Base-by-base conservation (phyloP, 2,329 filamentous ascomycete genomes). In the Penicillium sp. region DNA sequence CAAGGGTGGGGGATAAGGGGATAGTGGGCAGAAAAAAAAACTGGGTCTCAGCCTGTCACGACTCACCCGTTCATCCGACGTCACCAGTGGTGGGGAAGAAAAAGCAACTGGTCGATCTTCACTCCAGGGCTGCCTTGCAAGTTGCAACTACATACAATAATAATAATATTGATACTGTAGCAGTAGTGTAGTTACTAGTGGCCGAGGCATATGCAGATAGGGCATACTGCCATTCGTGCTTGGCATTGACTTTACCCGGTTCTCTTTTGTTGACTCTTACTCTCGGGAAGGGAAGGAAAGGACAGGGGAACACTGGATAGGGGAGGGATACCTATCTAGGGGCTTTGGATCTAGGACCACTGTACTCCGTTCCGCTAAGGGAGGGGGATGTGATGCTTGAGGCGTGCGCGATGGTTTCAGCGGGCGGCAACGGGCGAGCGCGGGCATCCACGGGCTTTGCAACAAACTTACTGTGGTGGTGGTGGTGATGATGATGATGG, bases 31-130 rank as follows among this genome's bases (percentile, higher is more conserved):
- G 5, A 2, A 25, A 28, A 28, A 41, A 67, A 68, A 68, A 68
- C 49, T 66, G 66, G 66, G 66, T 66, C 66, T 45, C 20, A 14
- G 53, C 37, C 53, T 59, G 31, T 25, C 25, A 25, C 25, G 25
- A 3, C 53, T 52, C 31, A 58, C 53, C 60, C 59, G 59, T 58
- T 58, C 55, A 60, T 63, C 57, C 62, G 61, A 64, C 62, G 65
- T 67, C 61, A 65, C 59, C 53, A 57, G 34, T 54, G 51, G 63
- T 64, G 66, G 64, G 63, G 15, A 11, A 5, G 15, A 3, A 35
- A 20, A 58, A 50, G 38, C 54, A 35, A 31, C 35, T 14, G 42
- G 51, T 58, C 47, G 57, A 65, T 61, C 56, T 39, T 15, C 42
- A 25, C 28, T 25, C 25, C 25, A 25, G 25, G 25, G 25, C 25